A percentile compares a stretch with the other conserved stretches of the same genome.
Evolutionary conservation across 768 basidiomycete species (phyloP).

Genomic region (Boletus sp.): DNA sequence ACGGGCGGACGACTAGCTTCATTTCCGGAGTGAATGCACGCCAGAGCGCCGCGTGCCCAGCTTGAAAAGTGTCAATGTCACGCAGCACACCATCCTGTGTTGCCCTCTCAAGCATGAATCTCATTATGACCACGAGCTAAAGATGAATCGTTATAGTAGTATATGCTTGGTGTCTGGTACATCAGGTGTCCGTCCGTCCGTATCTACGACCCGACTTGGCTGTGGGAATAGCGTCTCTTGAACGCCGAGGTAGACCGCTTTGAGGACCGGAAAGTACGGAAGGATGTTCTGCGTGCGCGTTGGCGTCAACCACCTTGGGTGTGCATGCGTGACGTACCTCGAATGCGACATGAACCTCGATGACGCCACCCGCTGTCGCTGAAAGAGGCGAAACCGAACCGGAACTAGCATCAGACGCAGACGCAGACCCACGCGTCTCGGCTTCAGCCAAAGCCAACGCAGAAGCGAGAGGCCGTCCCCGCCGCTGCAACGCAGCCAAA

Average conservation of each 20-base stretch:
- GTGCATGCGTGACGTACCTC: constrained; percentile 40
- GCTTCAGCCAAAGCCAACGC: background rate
- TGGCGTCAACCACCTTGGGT: background rate
- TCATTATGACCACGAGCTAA: no score
- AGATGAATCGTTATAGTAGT: no score
- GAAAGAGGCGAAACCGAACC: no score
- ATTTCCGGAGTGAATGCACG: no score
- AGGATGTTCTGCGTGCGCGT: constrained; percentile 52
- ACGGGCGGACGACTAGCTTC: no score
- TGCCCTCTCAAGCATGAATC: constrained; percentile 8
- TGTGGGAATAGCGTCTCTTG: constrained; percentile 50
- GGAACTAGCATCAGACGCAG: no score
- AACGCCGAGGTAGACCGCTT: constrained; percentile 57
- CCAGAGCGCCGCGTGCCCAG: no score
- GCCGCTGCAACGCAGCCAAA: constrained; percentile 45
- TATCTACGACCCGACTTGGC: no score
- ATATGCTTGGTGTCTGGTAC: no score
- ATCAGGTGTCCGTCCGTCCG: no score
- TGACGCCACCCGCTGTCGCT: constrained; percentile 10
- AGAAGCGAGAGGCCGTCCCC: background rate
- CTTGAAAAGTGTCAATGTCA: no score
- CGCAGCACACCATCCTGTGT: background rate
- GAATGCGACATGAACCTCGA: constrained; percentile 54
- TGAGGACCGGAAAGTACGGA: constrained; percentile 61
- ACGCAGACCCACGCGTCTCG: background rate